Conservation (phyloP, 345 rosid species). For the Acer negundo region DNA sequence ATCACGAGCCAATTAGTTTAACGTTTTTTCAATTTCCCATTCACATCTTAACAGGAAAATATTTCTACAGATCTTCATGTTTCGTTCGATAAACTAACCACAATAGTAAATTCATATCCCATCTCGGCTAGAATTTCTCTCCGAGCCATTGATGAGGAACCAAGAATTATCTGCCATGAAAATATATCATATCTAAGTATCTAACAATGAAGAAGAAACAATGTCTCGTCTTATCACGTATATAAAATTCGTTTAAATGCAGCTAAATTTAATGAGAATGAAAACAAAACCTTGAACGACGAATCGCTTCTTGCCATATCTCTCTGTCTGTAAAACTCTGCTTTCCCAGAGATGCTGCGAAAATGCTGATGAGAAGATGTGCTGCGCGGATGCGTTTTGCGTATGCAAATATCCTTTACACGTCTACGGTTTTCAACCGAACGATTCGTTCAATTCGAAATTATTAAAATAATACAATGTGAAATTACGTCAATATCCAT, state of each 20-base stretch:
- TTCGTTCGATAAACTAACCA: constrained; percentile 37
- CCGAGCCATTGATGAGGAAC: constrained; percentile 79
- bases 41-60: background rate
- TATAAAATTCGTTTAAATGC: background rate
- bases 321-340: constrained; percentile 16
- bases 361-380: constrained; percentile 15
- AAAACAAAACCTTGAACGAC: constrained; percentile 31
- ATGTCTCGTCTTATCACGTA: no score
- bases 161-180: constrained; percentile 66
- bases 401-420: no score
- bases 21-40: background rate
- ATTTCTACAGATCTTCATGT: no score
- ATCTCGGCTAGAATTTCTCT: constrained; percentile 71
- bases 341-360: constrained; percentile 16
- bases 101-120: constrained; percentile 77
- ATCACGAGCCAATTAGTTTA: constrained; percentile 1
- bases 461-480: no score
- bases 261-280: constrained; percentile 6
- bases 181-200: background rate
- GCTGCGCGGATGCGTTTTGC: background rate
- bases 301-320: constrained; percentile 24
- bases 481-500: no score
- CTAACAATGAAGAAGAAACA: background rate
- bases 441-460: no score
- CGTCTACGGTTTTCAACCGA: no score